These are phyloP conservation scores for Geotrichum restrictum DNA, from an alignment of 1,139 yeast species.

Conservation along the genomic window DNA sequence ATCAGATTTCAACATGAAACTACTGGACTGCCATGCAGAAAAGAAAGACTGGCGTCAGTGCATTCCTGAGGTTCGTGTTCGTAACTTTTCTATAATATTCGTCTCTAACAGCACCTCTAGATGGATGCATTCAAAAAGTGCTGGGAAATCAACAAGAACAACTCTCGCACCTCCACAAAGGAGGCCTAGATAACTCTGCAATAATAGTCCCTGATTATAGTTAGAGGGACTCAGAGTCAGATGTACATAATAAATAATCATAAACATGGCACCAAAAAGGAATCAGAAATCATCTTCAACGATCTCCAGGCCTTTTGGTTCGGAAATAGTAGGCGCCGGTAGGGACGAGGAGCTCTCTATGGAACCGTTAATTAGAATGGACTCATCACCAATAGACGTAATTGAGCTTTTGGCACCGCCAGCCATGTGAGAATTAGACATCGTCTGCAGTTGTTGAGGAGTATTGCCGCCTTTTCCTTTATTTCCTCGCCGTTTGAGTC, in stretches of 20 bases:
- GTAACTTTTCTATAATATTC: not conserved
- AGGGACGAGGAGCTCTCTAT: not conserved
- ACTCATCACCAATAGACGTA: no score
- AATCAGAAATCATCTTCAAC: constrained; percentile 18
- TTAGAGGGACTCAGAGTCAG: no score
- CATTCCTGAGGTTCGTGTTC: constrained; percentile 45
- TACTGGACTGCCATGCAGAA: constrained; percentile 70
- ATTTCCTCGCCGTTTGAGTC: constrained; percentile 30
- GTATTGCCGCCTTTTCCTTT: constrained; percentile 4
- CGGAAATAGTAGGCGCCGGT: not conserved
- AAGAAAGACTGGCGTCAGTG: constrained; percentile 73
- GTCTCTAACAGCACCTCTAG: constrained; percentile 25
- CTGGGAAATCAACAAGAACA: constrained; percentile 59
- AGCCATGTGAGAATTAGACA: no score
- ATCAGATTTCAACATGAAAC: constrained; percentile 52
- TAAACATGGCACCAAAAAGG: not conserved
- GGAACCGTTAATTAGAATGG: no score
- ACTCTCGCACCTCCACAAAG: constrained; percentile 42
- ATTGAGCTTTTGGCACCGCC: no score
- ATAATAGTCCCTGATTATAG: no score
- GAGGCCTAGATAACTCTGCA: constrained; percentile 15
- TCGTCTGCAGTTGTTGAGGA: no score
- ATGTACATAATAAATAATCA: constrained; percentile 6
- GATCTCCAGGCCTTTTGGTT: constrained; percentile 16
- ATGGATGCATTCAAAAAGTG: constrained; percentile 65